Evolutionary conservation across 306 rosid genomes (phyloP).

Genomic region (Vigna nakashimae): DNA sequence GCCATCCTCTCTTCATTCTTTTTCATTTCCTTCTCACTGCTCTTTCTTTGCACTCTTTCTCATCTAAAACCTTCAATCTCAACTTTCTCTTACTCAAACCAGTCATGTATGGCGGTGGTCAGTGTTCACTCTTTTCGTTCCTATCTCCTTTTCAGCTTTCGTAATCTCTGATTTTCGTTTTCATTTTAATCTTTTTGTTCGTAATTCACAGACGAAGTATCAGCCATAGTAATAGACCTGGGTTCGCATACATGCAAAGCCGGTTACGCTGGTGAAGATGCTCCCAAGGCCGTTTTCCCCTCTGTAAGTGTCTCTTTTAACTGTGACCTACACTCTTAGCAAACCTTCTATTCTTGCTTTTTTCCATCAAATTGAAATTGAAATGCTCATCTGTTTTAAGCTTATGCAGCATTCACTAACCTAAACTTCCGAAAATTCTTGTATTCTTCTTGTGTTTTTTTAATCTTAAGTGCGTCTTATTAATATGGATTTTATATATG

Average conservation of each 20-base stretch:
- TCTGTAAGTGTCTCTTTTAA: conserved; percentile 59
- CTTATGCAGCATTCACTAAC: background rate
- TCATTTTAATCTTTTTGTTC: background rate
- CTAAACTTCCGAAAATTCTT: background rate
- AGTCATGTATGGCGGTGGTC: conserved; percentile 96
- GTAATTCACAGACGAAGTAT: conserved; percentile 81
- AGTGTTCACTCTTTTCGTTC: conserved; percentile 37
- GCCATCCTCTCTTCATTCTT: background rate
- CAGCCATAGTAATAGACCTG: conserved; percentile 88
- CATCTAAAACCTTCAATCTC: background rate
- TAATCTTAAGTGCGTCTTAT: background rate
- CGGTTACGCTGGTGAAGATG: conserved; percentile 99
- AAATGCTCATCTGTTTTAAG: background rate
- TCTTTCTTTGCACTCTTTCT: conserved; percentile 38
- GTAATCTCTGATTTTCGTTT: conserved; percentile 3
- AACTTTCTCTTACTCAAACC: conserved; percentile 23
- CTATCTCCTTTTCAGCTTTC: background rate
- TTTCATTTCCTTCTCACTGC: background rate
- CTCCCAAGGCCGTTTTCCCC: conserved; percentile 96
- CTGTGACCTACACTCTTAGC: background rate
- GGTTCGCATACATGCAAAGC: conserved; percentile 99
- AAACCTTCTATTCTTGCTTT: background rate
- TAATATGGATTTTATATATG: background rate
- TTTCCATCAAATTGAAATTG: background rate
- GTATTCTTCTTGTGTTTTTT: background rate